A percentile compares a stretch with the other conserved stretches of the same genome.
Evolutionary conservation across 2,329 filamentous ascomycete species (phyloP).

Genomic region (Fusarium coicis): DNA sequence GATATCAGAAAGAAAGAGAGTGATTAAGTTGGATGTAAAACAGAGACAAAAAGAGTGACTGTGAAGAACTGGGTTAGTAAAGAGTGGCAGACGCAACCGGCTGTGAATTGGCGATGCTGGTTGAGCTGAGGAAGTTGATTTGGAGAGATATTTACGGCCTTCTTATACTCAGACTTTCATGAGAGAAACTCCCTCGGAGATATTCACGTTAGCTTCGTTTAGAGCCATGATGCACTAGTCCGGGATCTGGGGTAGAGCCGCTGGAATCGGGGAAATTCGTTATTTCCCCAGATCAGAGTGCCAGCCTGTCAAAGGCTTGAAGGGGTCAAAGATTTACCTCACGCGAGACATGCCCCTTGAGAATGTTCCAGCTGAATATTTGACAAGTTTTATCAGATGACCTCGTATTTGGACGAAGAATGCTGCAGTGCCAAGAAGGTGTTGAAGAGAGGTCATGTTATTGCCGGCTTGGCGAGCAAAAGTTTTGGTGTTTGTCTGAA

Average conservation of each 20-base stretch:
- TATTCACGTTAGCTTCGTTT: accelerated
- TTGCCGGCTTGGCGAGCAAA: neutral
- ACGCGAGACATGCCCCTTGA: slow-evolving; percentile 5
- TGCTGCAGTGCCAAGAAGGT: neutral
- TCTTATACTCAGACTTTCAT: slow-evolving; percentile 21
- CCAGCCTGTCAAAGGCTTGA: neutral
- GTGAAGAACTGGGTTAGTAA: slow-evolving; percentile 6
- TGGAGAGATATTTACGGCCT: slow-evolving; percentile 7
- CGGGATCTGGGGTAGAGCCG: slow-evolving; percentile 8
- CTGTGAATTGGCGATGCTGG: slow-evolving; percentile 33
- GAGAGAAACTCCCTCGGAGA: neutral
- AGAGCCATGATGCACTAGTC: neutral
- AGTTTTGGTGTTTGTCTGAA: neutral
- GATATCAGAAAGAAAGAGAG: neutral
- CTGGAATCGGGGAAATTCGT: slow-evolving; percentile 33
- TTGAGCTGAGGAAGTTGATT: slow-evolving; percentile 29
- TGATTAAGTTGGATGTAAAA: slow-evolving; percentile 28
- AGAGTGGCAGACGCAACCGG: slow-evolving; percentile 36
- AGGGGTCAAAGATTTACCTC: neutral
- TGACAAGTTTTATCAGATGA: neutral
- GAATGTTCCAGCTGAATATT: slow-evolving; percentile 14
- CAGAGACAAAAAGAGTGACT: slow-evolving; percentile 25
- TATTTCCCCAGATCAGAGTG: slow-evolving; percentile 19
- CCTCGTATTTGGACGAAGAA: slow-evolving; percentile 1
- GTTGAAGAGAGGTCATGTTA: neutral